phyloP scores from a whole-genome alignment of 306 rosid species.

The Ziziphus jujuba region DNA sequence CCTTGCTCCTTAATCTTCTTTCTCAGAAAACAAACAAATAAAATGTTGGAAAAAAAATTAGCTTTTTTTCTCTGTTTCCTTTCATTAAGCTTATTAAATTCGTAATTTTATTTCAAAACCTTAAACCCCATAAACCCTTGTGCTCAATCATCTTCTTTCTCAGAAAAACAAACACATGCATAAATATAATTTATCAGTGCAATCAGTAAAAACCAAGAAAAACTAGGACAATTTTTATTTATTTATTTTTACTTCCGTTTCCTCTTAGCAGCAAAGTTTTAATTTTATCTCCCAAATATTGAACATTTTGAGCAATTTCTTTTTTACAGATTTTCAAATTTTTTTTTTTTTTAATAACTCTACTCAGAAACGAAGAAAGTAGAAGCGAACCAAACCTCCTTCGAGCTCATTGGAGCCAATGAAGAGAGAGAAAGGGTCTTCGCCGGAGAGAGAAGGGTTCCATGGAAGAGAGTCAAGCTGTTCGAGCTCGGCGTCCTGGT shows the following conservation, averaged over 20 bases:
- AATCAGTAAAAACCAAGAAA: too few species aligned
- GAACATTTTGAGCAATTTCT: neutral
- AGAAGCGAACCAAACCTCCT: slow-evolving; percentile 58
- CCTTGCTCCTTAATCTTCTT: neutral
- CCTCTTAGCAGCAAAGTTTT: too few species aligned
- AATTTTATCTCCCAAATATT: too few species aligned
- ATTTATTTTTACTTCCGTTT: too few species aligned
- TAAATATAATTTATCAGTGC: too few species aligned
- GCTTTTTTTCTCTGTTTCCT: neutral
- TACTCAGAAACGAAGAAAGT: neutral
- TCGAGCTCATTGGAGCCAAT: slow-evolving; percentile 74
- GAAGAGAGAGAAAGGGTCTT: slow-evolving; percentile 48
- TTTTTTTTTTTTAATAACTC: neutral
- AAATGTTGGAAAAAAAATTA: neutral
- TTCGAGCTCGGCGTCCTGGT: slow-evolving; percentile 49
- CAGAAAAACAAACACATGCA: too few species aligned
- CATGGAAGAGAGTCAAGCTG: slow-evolving; percentile 63
- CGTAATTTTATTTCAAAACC: neutral
- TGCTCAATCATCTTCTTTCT: too few species aligned
- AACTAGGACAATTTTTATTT: too few species aligned
- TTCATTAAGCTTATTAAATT: neutral
- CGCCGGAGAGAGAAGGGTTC: slow-evolving; percentile 54
- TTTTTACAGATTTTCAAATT: neutral
- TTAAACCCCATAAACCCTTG: too few species aligned
- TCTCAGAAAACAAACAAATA: slow-evolving; percentile 9